Evolutionary conservation across 192 early-diverging fungal genomes (phyloP), one percentile per base, ranked within the genome.

Genomic region (Coemansia sp.): DNA sequence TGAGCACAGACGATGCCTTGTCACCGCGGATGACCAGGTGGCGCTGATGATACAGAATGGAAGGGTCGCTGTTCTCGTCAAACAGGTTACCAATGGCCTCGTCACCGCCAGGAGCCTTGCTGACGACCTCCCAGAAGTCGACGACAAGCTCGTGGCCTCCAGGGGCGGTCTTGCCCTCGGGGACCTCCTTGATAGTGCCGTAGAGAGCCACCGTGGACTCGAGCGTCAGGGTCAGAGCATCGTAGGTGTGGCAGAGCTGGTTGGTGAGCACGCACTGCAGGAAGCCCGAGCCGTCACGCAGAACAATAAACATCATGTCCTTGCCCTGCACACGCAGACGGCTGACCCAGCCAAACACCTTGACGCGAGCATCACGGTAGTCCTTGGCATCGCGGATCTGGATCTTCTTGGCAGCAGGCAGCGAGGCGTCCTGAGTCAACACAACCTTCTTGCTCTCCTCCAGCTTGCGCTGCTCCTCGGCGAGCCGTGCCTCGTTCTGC

Each of bases 1-100:
- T 91, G 34, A 99, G 78, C 28, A 93, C 86, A 5, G 81, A 77
- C 17, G 94, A 89, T 17, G 89, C 83, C 24, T 81, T 93, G 58
- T 98, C 92, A 39, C 89, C 89, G 64, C 97, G 94, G 67, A 99
- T 80, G 20, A 95, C 92, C 46, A 99, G 77, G 67, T 99, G 97
- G n/a, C 97, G 90, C 59, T 92, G 87, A 71, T 98, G 90, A 47
- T 85, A 80, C 39, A 93, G 77, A 47, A 93, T 69, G 22, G 85
- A 89, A 19, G 93, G 92, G 64, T 92, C 89, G 26, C 94, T 83
- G 56, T 94, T 91, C 56, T 82, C 69, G 76, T 84, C 95, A 58
- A 99, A 70, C 58, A 89, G 89, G 86, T 88, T 94, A 43, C 78
- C 84, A 66, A 93, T 86, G 10, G 95, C 91, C 6, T 98, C 92